Base-by-base conservation (phyloP, 2,329 filamentous ascomycete genomes). In the Aspergillus sclerotialis region DNA sequence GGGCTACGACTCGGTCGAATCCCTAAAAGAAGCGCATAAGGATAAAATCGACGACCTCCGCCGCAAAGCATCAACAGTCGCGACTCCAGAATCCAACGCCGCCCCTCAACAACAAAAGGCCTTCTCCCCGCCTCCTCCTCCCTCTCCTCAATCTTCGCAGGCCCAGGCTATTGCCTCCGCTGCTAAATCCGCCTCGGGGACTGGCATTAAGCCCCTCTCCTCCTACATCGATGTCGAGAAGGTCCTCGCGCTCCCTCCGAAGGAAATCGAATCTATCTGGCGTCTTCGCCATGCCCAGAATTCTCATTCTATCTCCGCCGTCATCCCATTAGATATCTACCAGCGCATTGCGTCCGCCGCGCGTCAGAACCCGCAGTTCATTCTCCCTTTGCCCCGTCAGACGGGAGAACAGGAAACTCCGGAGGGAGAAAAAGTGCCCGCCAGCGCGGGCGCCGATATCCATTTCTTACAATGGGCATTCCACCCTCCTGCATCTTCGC, bases 391-490 rank as follows among this genome's bases (percentile, higher is more conserved):
- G 5, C 45, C 84, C 75, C 61, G 69, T 57, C 42, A 49, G 32
- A 61, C 43, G 9, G 36, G 43, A 13, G 45, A 49, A 11, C 38
- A 37, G 11, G 34, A 36, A 13, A 31, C 37, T 23, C 21, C 42
- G 0, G 37, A 45, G 4, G 42, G 40, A 8, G 64, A 66, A 30
- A 35, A 42, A 21, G 49, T 45, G 40, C 57, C 43, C 28, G 49
- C 37, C 38, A 61, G 50, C 13, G 54, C 51, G 30, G 86, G 85
- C 33, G 86, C 88, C 30, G 92, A 96, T 62, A 88, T 98, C 29
- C 92, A 98, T 64, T 94, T 94, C 61, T 65, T 98, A 42, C 90
- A 98, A 64, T 98, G 93, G 87, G 84, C 84, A 0, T 95, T 94
- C 63, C 89, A 94, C 40, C 73, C 79, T 0, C 68, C 71, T 3